Base-by-base conservation (phyloP, 2,329 filamentous ascomycete species). In the Plenodomus tracheiphilus region DNA sequence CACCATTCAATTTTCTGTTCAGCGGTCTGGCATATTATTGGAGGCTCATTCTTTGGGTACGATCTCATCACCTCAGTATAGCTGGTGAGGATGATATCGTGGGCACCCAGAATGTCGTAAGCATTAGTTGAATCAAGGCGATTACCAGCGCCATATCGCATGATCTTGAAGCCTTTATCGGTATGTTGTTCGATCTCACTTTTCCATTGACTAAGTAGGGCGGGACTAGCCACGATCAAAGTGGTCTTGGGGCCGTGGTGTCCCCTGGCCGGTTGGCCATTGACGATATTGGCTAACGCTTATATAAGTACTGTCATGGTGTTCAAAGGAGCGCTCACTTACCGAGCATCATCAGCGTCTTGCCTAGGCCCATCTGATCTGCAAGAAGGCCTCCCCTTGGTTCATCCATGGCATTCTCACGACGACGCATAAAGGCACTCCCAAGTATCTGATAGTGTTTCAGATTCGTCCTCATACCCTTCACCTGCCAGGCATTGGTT, bases 401-500 rank as follows among this genome's bases (percentile, higher is more conserved):
- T 25, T 63, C 46, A 0, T 66, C 32, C 0, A 18, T 9, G 1
- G 52, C 68, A 3, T 74, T 68, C 59, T 86, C 84, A 2, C 79
- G 73, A 3, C 66, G 58, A 0, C 80, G 58, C 82, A 86, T 85
- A 70, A 81, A 86, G 0, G 75, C 71, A 0, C 71, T 74, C 0
- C 77, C 81, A 0, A 79, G 68, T 0, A 85, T 54, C 44, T 86
- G 84, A 39, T 83, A 78, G 9, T 64, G 58, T 47, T 75, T 75
- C 1, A 85, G 58, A 0, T 67, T 58, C 0, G 71, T 74, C 20
- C 59, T 70, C 77, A 83, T 79, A 0, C 80, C 80, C 17, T 68
- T 75, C 1, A 83, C 65, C 0, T 62, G 39, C 77, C 78, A 81
- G 13, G 65, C 59, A 1, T 70, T 66, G 21, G 67, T 60, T 15